Evolutionary conservation across 1,284 basidiomycete species (phyloP).

Genomic region (Thelephora terrestris): DNA sequence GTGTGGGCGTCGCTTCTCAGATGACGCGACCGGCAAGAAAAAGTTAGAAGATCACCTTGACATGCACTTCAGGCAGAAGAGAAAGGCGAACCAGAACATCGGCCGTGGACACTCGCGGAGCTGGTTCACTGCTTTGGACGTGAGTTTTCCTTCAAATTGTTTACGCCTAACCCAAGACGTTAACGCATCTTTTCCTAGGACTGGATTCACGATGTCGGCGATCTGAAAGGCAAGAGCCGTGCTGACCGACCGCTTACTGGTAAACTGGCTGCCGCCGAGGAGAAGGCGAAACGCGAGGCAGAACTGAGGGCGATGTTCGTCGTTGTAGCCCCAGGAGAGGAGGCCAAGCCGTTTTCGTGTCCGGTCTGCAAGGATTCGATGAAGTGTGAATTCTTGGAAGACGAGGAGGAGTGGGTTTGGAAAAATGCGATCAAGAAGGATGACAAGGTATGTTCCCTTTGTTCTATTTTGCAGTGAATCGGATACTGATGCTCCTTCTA

Average conservation of each 20-base stretch:
- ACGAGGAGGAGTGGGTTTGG: slow-evolving; percentile 99
- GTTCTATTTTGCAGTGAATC: not conserved
- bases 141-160: slow-evolving; percentile 32
- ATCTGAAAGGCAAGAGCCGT: slow-evolving; percentile 57
- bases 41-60: slow-evolving; percentile 87
- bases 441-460: slow-evolving; percentile 51
- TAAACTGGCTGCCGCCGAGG: slow-evolving; percentile 53
- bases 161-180: slow-evolving; percentile 10
- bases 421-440: slow-evolving; percentile 81
- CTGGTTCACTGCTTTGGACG: slow-evolving; percentile 84
- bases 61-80: slow-evolving; percentile 94
- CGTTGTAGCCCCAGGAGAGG: slow-evolving; percentile 79
- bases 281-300: slow-evolving; percentile 61
- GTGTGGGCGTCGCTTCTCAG: slow-evolving; percentile 83
- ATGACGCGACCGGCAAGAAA: slow-evolving; percentile 62
- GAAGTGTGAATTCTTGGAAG: slow-evolving; percentile 89
- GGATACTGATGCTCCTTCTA: slow-evolving; percentile 3
- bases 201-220: slow-evolving; percentile 68
- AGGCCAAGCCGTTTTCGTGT: slow-evolving; percentile 74
- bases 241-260: slow-evolving; percentile 40
- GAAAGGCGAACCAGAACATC: slow-evolving; percentile 75
- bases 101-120: slow-evolving; percentile 85
- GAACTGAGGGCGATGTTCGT: slow-evolving; percentile 75
- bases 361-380: slow-evolving; percentile 95
- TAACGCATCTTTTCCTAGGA: slow-evolving; percentile 40